These are phyloP conservation scores for Russula foetens DNA, from an alignment of 768 basidiomycete species.

Conservation along the genomic window DNA sequence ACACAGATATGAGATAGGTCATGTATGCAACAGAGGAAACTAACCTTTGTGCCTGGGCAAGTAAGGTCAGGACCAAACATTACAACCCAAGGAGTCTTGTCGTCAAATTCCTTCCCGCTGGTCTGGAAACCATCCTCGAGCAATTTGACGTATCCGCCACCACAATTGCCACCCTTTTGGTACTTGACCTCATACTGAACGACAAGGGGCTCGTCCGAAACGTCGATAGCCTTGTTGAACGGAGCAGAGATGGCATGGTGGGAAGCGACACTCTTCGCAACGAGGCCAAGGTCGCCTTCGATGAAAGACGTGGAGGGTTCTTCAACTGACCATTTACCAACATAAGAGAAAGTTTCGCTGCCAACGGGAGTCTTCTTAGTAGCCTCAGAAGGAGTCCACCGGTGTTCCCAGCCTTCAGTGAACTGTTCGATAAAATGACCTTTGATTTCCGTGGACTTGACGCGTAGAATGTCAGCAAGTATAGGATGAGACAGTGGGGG, in stretches of 20 bases:
- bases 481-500: neutral
- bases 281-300: slow-evolving; percentile 83
- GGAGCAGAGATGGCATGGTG: slow-evolving; percentile 98
- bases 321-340: slow-evolving; percentile 96
- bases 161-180: slow-evolving; percentile 98
- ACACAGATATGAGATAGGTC: neutral
- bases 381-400: slow-evolving; percentile 95
- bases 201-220: slow-evolving; percentile 78
- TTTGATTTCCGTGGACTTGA: slow-evolving; percentile 66
- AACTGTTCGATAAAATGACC: slow-evolving; percentile 97
- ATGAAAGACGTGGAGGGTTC: slow-evolving; percentile 71
- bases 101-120: slow-evolving; percentile 86
- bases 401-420: slow-evolving; percentile 78
- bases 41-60: slow-evolving; percentile 84
- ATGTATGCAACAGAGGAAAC: neutral
- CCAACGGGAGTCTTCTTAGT: slow-evolving; percentile 97
- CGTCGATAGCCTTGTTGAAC: slow-evolving; percentile 69
- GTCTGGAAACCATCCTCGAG: slow-evolving; percentile 92
- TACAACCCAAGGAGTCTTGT: slow-evolving; percentile 89
- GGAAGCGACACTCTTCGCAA: slow-evolving; percentile 94
- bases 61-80: slow-evolving; percentile 98
- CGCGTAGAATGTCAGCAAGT: slow-evolving; percentile 9
- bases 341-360: slow-evolving; percentile 94
- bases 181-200: slow-evolving; percentile 99
- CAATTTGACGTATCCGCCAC: slow-evolving; percentile 97